Evolutionary conservation across 495 filamentous ascomycete species (phyloP), one percentile per base, ranked within the genome.

Genomic region (Daldinia childiae): DNA sequence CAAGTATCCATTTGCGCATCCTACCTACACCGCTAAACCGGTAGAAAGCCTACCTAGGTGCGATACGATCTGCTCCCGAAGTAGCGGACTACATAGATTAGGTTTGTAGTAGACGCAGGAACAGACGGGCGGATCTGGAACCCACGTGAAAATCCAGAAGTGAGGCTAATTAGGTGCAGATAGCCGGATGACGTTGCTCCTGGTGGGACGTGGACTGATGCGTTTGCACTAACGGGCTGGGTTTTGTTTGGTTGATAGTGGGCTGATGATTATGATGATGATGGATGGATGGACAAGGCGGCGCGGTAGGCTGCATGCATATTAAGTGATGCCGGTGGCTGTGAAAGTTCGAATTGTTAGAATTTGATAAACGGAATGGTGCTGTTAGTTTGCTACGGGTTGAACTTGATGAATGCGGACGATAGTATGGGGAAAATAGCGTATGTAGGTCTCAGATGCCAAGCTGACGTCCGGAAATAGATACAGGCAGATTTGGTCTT

Each of bases 61-160:
- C 34, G 34, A 36, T 36, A 48, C 17, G 64, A 34, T 41, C 32
- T 63, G 58, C 17, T 51, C 59, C 69, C 64, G 34, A 45, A 36
- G 41, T 41, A 62, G 58, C 52, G 63, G 67, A 36, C 63, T 30
- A 65, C 62, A 62, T 71, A 65, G 68, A 62, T 71, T 66, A 56
- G 57, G 62, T 56, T 71, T 57, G 30, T n/a, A 36, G 62, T 6
- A 54, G 69, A 72, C 59, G 69, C 69, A 72, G 69, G 69, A 62
- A 72, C 69, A 58, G 51, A 71, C 14, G 36, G 51, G 34, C 30
- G 15, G 61, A 62, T 58, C 68, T 56, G 58, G 51, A 59, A 51
- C 58, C 69, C 69, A 72, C 63, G 58, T 64, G 69, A 62, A 55
- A 64, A 58, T 52, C 63, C 51, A 63, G 34, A 66, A 69, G 55